Percentiles rank a stretch among this genome's conserved stretches.
These are phyloP conservation scores for Colletotrichum somersetense DNA, from an alignment of 2,329 filamentous ascomycete species.

Conservation along the genomic window DNA sequence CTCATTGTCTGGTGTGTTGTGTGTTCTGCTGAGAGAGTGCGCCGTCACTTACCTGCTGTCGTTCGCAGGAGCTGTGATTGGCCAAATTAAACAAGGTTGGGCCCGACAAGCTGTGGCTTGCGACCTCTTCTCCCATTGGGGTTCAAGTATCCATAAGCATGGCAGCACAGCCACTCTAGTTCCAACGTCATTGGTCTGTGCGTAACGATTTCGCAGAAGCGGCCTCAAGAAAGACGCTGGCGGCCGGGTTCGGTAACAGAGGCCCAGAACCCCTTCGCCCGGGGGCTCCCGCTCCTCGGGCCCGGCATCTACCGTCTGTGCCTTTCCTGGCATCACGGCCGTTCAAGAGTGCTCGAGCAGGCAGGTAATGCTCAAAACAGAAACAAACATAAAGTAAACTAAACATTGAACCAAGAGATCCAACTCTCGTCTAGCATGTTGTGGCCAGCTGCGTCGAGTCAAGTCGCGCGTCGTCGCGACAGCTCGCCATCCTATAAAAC, in stretches of 20 bases:
- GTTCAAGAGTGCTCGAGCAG: background rate
- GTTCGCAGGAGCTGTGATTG: conserved; percentile 17
- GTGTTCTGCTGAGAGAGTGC: background rate
- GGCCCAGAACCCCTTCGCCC: conserved; percentile 17
- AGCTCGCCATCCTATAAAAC: background rate
- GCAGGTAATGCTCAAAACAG: background rate
- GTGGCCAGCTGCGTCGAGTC: background rate
- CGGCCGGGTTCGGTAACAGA: conserved; percentile 14
- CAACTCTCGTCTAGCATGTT: background rate
- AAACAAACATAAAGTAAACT: background rate
- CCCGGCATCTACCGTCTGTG: conserved; percentile 31
- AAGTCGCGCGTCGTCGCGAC: background rate
- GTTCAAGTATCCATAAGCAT: too few species aligned
- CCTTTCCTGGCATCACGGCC: background rate
- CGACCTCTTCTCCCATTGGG: background rate
- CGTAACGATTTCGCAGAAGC: too few species aligned
- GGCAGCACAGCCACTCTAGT: too few species aligned
- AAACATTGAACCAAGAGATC: background rate
- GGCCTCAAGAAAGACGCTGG: background rate
- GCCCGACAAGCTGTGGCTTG: background rate
- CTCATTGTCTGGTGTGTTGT: background rate
- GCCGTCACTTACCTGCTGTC: conserved; percentile 19
- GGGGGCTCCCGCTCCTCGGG: conserved; percentile 27
- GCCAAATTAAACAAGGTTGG: background rate
- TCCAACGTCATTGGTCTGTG: too few species aligned